Base-by-base conservation (phyloP, 1,284 basidiomycete species). In the Trichosporon sp. region DNA sequence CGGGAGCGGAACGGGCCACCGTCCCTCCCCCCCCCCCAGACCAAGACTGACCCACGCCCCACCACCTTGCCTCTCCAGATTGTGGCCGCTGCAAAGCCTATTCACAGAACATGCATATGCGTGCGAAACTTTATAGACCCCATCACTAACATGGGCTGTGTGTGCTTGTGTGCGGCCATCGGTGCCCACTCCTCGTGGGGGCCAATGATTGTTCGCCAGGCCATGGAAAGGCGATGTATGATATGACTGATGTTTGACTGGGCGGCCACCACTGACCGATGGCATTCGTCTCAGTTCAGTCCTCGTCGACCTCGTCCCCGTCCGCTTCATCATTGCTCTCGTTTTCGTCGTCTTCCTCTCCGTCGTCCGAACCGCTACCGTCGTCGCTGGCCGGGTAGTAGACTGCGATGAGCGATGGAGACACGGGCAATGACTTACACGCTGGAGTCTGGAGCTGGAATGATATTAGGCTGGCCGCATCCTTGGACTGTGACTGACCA, bases 1-100 rank as follows among this genome's bases (percentile, higher is more conserved):
- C 51, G 51, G 51, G 51, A 54, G 51, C 51, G 51, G 51, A 54
- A 54, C 51, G 51, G 51, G 51, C 51, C 26, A 26, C 26, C 26
- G 26, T 26, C 26, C 26, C 26, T 26, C 26, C 26, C 26, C 26
- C 26, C 26, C 26, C 26, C 26, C 26, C 26, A 26, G 26, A 26
- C 26, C 51, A 54, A 21, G 51, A 7, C 51, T 5, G n/a, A 43
- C 40, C 43, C 43, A 54, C 19, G 19, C 21, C 19, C 19, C 16
- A 26, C 19, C 51, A 54, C 3, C 21, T 7, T 37, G 8, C 6
- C 35, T 10, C 8, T 16, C n/a, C 51, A 10, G 51, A 10, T 7
- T 10, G 8, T 10, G 35, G 26, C 14, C 51, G 21, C 8, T 19
- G 2, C 51, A 8, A 16, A 54, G 51, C 51, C n/a, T 54, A 10